Percentiles rank a stretch among this genome's conserved stretches.
phyloP scores from a whole-genome alignment of 2,329 filamentous ascomycete genomes.

The Scleromitrula shiraiana region DNA sequence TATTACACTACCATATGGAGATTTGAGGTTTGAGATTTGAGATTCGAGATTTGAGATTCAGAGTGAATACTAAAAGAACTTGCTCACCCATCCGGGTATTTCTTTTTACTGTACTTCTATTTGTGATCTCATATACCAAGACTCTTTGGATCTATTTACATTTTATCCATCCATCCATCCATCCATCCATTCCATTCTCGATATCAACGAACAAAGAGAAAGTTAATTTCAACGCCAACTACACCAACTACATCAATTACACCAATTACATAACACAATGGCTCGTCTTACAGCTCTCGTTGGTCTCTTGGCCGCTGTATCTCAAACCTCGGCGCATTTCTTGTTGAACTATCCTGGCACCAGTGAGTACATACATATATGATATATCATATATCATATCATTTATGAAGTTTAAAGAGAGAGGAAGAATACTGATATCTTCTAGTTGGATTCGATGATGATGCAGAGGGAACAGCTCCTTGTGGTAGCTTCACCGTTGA shows the following conservation, averaged over 20 bases:
- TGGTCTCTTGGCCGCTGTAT: slow-evolving; percentile 10
- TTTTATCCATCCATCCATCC: no score
- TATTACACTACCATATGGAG: no score
- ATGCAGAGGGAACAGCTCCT: slow-evolving; percentile 38
- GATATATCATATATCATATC: not conserved
- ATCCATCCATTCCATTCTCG: not conserved
- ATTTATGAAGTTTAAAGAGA: not conserved
- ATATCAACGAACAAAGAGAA: not conserved
- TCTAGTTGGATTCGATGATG: slow-evolving; percentile 39
- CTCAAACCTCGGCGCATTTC: slow-evolving; percentile 45
- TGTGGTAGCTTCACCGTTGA: slow-evolving; percentile 48
- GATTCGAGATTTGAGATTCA: no score
- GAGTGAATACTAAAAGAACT: slow-evolving; percentile 3
- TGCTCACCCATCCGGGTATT: slow-evolving; percentile 1
- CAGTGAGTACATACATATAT: slow-evolving; percentile 13
- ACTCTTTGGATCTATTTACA: not conserved
- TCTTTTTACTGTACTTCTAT: not conserved
- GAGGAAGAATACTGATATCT: not conserved
- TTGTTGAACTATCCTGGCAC: slow-evolving; percentile 39
- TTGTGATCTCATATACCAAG: no score
- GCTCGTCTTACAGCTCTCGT: slow-evolving; percentile 8
- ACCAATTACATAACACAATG: not conserved
- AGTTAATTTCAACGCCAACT: no score
- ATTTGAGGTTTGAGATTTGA: no score
- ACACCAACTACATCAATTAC: not conserved